Conservation (phyloP, 805 yeast species). For the Teunomyces funiuensis region DNA sequence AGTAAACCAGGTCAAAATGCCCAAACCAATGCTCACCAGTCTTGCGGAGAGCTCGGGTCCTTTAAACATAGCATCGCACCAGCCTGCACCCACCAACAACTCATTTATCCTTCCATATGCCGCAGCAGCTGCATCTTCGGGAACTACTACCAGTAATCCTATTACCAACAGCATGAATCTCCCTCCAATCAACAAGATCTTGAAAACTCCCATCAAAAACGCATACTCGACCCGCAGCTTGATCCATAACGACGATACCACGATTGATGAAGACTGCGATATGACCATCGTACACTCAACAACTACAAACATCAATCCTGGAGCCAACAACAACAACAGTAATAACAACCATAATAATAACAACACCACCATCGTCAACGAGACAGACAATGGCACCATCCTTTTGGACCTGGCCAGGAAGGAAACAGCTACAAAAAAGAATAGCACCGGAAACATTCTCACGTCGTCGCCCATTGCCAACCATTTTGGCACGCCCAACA, state of each 20-base stretch:
- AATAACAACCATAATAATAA: constrained; percentile 5
- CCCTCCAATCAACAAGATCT: constrained; percentile 44
- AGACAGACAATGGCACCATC: constrained; percentile 2
- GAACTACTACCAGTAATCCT: constrained; percentile 11
- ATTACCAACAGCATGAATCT: constrained; percentile 14
- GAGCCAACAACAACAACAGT: constrained; percentile 4
- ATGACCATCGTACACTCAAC: constrained; percentile 17
- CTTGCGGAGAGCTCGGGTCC: constrained; percentile 6
- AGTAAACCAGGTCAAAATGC: constrained; percentile 9
- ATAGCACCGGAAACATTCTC: constrained; percentile 17
- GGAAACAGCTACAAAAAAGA: constrained; percentile 10
- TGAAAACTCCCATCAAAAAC: constrained; percentile 43
- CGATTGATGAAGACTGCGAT: constrained; percentile 24
- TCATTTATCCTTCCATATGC: constrained; percentile 7
- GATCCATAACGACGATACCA: constrained; percentile 18
- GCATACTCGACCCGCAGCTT: constrained; percentile 25
- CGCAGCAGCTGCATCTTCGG: constrained; percentile 7
- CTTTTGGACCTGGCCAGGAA: constrained; percentile 5
- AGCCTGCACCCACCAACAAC: background rate
- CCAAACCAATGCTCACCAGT: constrained; percentile 11
- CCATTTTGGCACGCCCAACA: constrained; percentile 45
- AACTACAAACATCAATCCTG: constrained; percentile 9
- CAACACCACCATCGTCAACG: constrained; percentile 4
- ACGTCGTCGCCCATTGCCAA: constrained; percentile 34
- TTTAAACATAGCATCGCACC: constrained; percentile 1